Conservation (phyloP, 305 asterid species). For the Withania somnifera region DNA sequence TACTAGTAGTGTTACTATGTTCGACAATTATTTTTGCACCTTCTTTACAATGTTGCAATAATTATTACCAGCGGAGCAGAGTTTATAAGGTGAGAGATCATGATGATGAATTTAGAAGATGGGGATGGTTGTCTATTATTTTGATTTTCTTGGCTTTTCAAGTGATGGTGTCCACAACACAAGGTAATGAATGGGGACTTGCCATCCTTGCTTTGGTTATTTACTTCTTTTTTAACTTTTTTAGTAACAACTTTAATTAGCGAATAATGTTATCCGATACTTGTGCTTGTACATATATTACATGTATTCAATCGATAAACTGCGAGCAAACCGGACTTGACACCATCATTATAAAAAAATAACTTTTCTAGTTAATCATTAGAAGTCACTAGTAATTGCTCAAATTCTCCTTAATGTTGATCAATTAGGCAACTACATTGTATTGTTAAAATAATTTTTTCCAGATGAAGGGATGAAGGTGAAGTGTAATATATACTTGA, state of each 20-base stretch:
- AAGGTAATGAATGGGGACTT: constrained; percentile 14
- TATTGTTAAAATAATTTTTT: not conserved
- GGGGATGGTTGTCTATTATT: constrained; percentile 9
- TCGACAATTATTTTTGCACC: constrained; percentile 18
- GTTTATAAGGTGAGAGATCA: not conserved
- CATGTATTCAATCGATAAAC: not conserved
- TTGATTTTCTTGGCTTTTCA: constrained; percentile 5
- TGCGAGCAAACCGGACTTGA: not conserved
- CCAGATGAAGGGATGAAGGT: not conserved
- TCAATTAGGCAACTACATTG: not conserved
- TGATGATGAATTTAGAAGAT: constrained; percentile 4
- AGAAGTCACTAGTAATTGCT: no score
- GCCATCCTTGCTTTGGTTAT: constrained; percentile 5
- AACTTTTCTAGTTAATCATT: not conserved
- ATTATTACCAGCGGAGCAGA: not conserved
- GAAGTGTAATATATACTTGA: not conserved
- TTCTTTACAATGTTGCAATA: not conserved
- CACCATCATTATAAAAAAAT: not conserved
- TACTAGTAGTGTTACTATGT: constrained; percentile 28
- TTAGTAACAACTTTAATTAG: not conserved
- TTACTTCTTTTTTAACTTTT: constrained; percentile 7
- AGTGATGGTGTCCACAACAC: constrained; percentile 1
- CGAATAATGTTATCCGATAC: not conserved
- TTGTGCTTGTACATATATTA: not conserved
- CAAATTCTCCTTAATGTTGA: no score